Conservation (phyloP, 352 stramenopile genomes). For the Pseudoperonospora humuli region DNA sequence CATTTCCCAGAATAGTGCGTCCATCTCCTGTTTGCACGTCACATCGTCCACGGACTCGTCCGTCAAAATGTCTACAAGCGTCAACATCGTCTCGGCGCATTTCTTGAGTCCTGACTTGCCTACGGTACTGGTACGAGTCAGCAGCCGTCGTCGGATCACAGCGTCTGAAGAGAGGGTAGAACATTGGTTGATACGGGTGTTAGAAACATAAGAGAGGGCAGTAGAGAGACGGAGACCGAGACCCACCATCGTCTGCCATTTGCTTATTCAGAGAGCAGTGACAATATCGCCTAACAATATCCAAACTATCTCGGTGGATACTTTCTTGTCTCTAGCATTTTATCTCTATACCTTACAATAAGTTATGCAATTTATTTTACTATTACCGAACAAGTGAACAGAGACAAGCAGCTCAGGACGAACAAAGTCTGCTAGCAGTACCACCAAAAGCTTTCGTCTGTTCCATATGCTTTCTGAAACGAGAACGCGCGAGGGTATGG, state of each 20-base stretch:
- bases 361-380: too few species aligned
- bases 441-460: too few species aligned
- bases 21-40: slow-evolving; percentile 59
- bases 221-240: background rate
- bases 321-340: too few species aligned
- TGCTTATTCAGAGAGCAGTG: too few species aligned
- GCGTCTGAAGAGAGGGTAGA: slow-evolving; percentile 24
- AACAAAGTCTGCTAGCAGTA: too few species aligned
- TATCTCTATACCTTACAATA: too few species aligned
- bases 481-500: too few species aligned
- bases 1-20: slow-evolving; percentile 78
- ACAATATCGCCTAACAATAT: too few species aligned
- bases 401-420: too few species aligned
- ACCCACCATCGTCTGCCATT: slow-evolving; percentile 47
- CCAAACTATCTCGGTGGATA: too few species aligned
- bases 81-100: slow-evolving; percentile 62
- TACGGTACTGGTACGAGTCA: slow-evolving; percentile 73
- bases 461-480: too few species aligned
- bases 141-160: slow-evolving; percentile 61
- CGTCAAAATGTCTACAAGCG: slow-evolving; percentile 48
- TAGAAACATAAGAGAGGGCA: background rate
- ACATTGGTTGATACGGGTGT: background rate
- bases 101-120: slow-evolving; percentile 78
- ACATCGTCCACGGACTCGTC: slow-evolving; percentile 55
- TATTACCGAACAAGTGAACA: too few species aligned